Evolutionary conservation across 108 stramenopile genomes (phyloP).

Genomic region (Seminavis robusta): DNA sequence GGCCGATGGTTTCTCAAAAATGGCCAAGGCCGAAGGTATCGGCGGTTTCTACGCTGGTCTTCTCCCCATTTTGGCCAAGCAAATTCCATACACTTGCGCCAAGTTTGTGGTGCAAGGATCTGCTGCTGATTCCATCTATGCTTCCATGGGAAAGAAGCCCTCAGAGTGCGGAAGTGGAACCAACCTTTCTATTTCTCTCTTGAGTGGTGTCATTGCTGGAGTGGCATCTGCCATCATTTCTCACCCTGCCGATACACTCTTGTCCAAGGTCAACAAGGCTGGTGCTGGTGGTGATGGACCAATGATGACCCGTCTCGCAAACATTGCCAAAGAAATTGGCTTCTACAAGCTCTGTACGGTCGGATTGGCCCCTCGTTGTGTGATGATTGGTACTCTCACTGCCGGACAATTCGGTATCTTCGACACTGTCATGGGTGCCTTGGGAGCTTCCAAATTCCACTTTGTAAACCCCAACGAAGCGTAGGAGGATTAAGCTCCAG

Average conservation of each 20-base stretch:
- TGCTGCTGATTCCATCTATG: slow-evolving; percentile 91
- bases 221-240: slow-evolving; percentile 98
- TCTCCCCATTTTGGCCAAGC: slow-evolving; percentile 95
- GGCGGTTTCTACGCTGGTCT: slow-evolving; percentile 97
- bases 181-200: slow-evolving; percentile 83
- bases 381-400: slow-evolving; percentile 99
- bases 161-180: slow-evolving; percentile 46
- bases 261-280: slow-evolving; percentile 97
- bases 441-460: slow-evolving; percentile 97
- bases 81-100: slow-evolving; percentile 99
- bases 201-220: slow-evolving; percentile 96
- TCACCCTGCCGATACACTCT: slow-evolving; percentile 98
- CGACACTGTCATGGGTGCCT: slow-evolving; percentile 94
- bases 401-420: slow-evolving; percentile 99
- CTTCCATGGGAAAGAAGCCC: slow-evolving; percentile 73
- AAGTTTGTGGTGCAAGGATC: slow-evolving; percentile 98
- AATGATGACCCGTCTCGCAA: slow-evolving; percentile 84
- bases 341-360: slow-evolving; percentile 94
- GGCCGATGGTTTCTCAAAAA: slow-evolving; percentile 83
- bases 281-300: slow-evolving; percentile 94
- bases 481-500: not conserved
- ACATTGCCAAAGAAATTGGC: slow-evolving; percentile 94
- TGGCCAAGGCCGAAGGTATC: slow-evolving; percentile 82
- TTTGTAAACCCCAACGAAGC: slow-evolving; percentile 83
- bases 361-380: slow-evolving; percentile 94